Conservation (phyloP, 441 rosid species). For the Biscutella laevigata region DNA sequence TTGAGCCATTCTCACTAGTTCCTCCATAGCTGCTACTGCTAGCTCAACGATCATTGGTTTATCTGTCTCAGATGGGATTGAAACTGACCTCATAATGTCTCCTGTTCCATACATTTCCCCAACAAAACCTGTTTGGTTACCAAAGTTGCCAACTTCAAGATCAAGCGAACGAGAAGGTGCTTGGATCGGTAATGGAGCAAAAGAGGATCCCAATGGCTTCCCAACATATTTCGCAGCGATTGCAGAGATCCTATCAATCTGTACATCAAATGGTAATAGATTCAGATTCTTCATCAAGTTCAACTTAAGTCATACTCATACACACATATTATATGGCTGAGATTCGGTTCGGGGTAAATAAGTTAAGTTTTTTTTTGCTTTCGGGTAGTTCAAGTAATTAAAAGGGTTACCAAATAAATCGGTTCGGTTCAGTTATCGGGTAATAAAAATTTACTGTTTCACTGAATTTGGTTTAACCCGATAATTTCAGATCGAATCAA, state of each 20-base stretch:
- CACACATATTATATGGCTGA: too few relatives aligned
- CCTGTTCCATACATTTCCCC: conserved; percentile 72
- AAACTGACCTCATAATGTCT: conserved; percentile 46
- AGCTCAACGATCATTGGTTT: conserved; percentile 89
- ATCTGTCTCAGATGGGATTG: conserved; percentile 60
- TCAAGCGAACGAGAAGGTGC: conserved; percentile 59
- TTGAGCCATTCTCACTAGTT: conserved; percentile 75
- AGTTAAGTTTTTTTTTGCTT: too few relatives aligned
- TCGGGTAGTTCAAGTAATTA: too few relatives aligned
- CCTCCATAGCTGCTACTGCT: conserved; percentile 98
- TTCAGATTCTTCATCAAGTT: background rate
- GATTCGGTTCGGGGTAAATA: too few relatives aligned
- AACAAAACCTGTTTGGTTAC: conserved; percentile 49
- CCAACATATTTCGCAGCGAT: conserved; percentile 89
- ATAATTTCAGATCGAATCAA: too few relatives aligned
- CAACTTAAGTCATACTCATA: background rate
- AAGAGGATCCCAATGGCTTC: conserved; percentile 52
- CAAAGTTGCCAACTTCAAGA: conserved; percentile 52
- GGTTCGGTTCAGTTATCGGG: too few relatives aligned
- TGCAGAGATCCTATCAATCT: conserved; percentile 87
- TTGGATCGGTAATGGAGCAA: conserved; percentile 40
- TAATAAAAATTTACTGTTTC: too few relatives aligned
- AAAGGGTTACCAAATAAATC: too few relatives aligned
- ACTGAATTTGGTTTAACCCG: too few relatives aligned
- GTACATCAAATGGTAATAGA: conserved; percentile 14